Evolutionary conservation across 2,329 filamentous ascomycete genomes (phyloP).

Genomic region (Leptographium flavum): DNA sequence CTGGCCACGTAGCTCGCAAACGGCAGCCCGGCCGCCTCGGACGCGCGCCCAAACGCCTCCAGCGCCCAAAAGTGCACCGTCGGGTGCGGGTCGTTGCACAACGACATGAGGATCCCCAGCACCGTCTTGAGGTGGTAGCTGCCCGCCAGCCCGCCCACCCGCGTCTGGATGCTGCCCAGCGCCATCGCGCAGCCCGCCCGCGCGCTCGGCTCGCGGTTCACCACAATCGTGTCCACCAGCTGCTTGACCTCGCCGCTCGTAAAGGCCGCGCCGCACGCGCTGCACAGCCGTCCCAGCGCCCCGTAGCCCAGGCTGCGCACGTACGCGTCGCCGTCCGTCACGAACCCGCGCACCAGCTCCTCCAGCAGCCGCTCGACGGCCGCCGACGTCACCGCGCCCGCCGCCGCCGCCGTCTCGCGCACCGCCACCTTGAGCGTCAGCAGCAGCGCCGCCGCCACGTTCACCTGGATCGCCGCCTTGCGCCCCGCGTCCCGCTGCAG

Average conservation of each 20-base stretch:
- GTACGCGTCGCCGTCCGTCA: constrained; percentile 72
- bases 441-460: constrained; percentile 70
- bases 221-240: constrained; percentile 85
- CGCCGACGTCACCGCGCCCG: constrained; percentile 58
- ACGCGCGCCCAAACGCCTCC: constrained; percentile 71
- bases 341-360: constrained; percentile 56
- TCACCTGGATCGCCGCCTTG: constrained; percentile 82
- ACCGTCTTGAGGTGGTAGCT: constrained; percentile 95
- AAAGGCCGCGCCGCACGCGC: constrained; percentile 67
- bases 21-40: constrained; percentile 82
- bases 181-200: constrained; percentile 91
- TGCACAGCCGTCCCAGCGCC: constrained; percentile 75
- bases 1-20: constrained; percentile 85
- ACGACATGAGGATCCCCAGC: constrained; percentile 92
- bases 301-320: constrained; percentile 76
- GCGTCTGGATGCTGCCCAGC: constrained; percentile 82
- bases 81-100: constrained; percentile 89
- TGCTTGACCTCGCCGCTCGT: constrained; percentile 78
- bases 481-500: constrained; percentile 77
- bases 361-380: constrained; percentile 77
- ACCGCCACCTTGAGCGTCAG: constrained; percentile 71
- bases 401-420: constrained; percentile 59
- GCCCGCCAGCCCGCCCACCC: constrained; percentile 94
- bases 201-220: constrained; percentile 83
- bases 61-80: constrained; percentile 94